Conservation (phyloP, 164 flowering plant species). For the Echeveria elegans region DNA sequence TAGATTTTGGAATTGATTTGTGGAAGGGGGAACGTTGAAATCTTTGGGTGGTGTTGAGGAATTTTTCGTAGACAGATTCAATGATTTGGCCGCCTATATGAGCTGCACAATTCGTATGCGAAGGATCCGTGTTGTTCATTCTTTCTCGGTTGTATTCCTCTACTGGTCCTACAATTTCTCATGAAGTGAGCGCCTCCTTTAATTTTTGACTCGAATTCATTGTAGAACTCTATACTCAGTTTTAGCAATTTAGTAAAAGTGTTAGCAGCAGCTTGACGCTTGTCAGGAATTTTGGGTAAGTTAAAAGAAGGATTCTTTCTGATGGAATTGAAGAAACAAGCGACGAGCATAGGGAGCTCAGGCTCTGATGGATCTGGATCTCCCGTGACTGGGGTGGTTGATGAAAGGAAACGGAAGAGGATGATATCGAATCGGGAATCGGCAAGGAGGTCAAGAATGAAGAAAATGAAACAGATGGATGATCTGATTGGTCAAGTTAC, state of each 20-base stretch:
- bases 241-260: not conserved
- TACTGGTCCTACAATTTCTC: conserved; percentile 8
- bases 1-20: not conserved
- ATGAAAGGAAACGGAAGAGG: conserved; percentile 9
- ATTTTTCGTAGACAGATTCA: not conserved
- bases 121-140: conserved; percentile 7
- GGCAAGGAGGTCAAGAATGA: conserved; percentile 9
- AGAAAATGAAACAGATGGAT: conserved; percentile 5
- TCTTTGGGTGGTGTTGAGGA: not conserved
- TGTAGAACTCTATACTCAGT: not conserved
- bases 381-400: conserved; percentile 7
- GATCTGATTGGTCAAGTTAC: conserved; percentile 4
- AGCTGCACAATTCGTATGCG: conserved; percentile 8
- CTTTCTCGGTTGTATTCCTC: conserved; percentile 10
- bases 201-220: not conserved
- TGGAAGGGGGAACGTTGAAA: not conserved
- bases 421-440: conserved; percentile 10
- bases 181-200: not conserved
- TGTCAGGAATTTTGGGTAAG: not conserved
- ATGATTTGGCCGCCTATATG: conserved; percentile 5
- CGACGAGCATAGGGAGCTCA: not conserved
- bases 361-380: not conserved
- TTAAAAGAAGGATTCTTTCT: not conserved
- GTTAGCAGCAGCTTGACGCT: not conserved
- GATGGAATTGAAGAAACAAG: conserved; percentile 19